These are phyloP conservation scores for Candida nonsorbophila DNA, from an alignment of 805 yeast genomes.

Conservation along the genomic window DNA sequence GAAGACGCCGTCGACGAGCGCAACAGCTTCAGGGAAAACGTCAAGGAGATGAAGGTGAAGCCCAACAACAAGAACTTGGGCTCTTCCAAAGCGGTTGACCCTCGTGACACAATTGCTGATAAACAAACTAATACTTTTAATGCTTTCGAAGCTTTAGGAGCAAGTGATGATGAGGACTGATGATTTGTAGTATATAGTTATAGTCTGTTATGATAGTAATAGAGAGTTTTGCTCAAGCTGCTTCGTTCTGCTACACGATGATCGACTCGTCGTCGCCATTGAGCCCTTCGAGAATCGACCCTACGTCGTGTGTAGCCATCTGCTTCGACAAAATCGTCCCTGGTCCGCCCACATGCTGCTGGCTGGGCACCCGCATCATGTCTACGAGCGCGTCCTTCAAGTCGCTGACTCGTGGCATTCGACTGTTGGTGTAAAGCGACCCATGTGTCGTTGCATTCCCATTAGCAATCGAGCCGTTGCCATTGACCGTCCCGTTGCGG, in stretches of 20 bases:
- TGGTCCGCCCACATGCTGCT: slow-evolving; percentile 7
- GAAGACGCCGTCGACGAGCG: slow-evolving; percentile 46
- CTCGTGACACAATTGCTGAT: slow-evolving; percentile 66
- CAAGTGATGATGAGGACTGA: slow-evolving; percentile 41
- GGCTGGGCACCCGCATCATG: slow-evolving; percentile 1
- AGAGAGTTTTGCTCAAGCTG: neutral
- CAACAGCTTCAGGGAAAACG: slow-evolving; percentile 38
- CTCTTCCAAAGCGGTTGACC: slow-evolving; percentile 67
- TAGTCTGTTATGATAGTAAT: neutral
- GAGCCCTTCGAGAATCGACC: slow-evolving; percentile 28
- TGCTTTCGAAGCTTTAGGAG: slow-evolving; percentile 77
- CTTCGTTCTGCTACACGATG: slow-evolving; percentile 11
- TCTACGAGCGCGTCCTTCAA: slow-evolving; percentile 21
- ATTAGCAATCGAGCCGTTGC: slow-evolving; percentile 1
- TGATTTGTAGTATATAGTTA: slow-evolving; percentile 3
- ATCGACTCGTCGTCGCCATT: slow-evolving; percentile 29
- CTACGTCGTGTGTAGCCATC: slow-evolving; percentile 25
- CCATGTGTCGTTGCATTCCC: slow-evolving; percentile 5
- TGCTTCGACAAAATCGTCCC: slow-evolving; percentile 27
- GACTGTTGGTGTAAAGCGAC: slow-evolving; percentile 11
- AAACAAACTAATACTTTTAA: slow-evolving; percentile 64
- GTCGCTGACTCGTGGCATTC: slow-evolving; percentile 31
- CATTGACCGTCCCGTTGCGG: slow-evolving; percentile 4
- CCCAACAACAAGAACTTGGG: slow-evolving; percentile 74
- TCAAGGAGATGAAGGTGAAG: slow-evolving; percentile 48